phyloP scores from a whole-genome alignment of 2,329 filamentous ascomycete species.

The Xylariaceae sp. region DNA sequence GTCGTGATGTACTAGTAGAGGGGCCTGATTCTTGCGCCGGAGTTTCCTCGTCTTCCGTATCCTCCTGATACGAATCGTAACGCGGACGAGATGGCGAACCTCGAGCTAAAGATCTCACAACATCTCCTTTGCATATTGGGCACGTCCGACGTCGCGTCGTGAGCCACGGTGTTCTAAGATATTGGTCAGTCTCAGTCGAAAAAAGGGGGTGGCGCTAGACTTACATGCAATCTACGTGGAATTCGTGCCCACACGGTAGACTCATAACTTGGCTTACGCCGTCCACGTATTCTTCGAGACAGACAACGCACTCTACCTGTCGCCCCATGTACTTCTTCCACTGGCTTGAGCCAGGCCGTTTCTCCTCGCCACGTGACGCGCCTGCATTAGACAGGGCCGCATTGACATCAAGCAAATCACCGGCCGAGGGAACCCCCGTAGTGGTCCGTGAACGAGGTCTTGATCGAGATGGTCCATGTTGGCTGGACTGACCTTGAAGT shows the following conservation, averaged over 20 bases:
- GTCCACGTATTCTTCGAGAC: slow-evolving; percentile 91
- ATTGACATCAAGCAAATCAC: slow-evolving; percentile 41
- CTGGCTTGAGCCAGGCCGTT: slow-evolving; percentile 43
- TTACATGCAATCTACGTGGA: slow-evolving; percentile 98
- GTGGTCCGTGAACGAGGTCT: slow-evolving; percentile 62
- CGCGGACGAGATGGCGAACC: slow-evolving; percentile 47
- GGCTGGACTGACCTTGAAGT: slow-evolving; percentile 47
- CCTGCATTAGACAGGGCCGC: slow-evolving; percentile 38
- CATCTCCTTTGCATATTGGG: slow-evolving; percentile 96
- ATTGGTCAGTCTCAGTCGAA: slow-evolving; percentile 24
- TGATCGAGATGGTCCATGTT: slow-evolving; percentile 43
- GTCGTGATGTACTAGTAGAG: slow-evolving; percentile 23
- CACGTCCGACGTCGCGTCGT: slow-evolving; percentile 95
- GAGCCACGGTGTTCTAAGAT: slow-evolving; percentile 81
- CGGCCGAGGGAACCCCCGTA: slow-evolving; percentile 52
- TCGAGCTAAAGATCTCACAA: slow-evolving; percentile 65
- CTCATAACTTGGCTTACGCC: slow-evolving; percentile 95
- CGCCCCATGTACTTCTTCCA: slow-evolving; percentile 64
- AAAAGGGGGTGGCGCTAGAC: slow-evolving; percentile 36
- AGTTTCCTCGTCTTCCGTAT: slow-evolving; percentile 40
- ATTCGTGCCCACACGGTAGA: slow-evolving; percentile 93
- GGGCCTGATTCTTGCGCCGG: slow-evolving; percentile 20
- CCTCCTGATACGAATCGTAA: slow-evolving; percentile 52
- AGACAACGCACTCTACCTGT: slow-evolving; percentile 89
- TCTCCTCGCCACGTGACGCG: slow-evolving; percentile 44